Percentiles rank a stretch among this genome's conserved stretches.
Conservation (phyloP, 1,284 basidiomycete genomes). For the Malassezia equina region DNA sequence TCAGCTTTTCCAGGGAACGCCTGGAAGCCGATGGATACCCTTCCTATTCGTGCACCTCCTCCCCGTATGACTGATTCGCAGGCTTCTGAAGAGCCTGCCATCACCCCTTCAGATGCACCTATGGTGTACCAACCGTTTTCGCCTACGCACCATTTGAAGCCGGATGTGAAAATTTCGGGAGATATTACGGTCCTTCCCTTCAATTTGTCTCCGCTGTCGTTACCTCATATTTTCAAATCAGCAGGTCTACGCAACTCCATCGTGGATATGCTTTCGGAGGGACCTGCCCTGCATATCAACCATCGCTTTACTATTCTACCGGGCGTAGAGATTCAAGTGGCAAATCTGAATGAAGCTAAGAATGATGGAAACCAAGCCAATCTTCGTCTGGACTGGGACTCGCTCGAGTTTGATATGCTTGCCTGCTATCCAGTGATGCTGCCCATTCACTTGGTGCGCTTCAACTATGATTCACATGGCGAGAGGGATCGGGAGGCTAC, state of each 20-base stretch:
- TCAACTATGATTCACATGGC: constrained; percentile 11
- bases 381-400: constrained; percentile 9
- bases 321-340: constrained; percentile 16
- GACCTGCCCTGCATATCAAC: constrained; percentile 8
- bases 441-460: constrained; percentile 14
- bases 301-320: constrained; percentile 11
- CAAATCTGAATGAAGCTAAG: constrained; percentile 3
- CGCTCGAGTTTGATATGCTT: constrained; percentile 10
- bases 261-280: constrained; percentile 9
- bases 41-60: constrained; percentile 11
- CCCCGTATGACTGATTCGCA: neutral
- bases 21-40: constrained; percentile 10
- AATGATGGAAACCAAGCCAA: neutral
- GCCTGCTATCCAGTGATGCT: constrained; percentile 16
- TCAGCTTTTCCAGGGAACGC: constrained; percentile 14
- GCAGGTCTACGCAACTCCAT: constrained; percentile 8
- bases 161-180: constrained; percentile 5
- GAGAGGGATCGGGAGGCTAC: constrained; percentile 7
- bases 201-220: constrained; percentile 6
- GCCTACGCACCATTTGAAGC: constrained; percentile 6
- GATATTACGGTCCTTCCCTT: constrained; percentile 12
- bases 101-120: constrained; percentile 3
- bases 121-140: constrained; percentile 10
- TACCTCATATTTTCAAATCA: neutral
- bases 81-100: neutral